Base-by-base conservation (phyloP, 2,329 filamentous ascomycete genomes). In the Aureobasidium namibiae region DNA sequence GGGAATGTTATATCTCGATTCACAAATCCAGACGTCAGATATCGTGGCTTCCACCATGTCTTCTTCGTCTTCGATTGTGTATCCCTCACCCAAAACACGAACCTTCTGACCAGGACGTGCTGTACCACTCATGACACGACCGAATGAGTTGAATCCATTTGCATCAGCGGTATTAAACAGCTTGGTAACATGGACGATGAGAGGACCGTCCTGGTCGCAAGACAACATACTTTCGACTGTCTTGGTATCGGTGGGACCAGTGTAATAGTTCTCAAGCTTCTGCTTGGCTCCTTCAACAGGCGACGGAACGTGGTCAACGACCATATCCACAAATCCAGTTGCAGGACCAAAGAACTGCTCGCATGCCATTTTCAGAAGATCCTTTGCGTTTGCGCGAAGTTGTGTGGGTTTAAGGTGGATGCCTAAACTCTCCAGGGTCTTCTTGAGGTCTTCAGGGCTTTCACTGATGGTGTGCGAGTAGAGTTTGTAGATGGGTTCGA, bases 401-500 rank as follows among this genome's bases (percentile, higher is more conserved):
- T 97, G 91, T 8, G 90, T 92, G 3, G 94, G 92, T 75, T 97
- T 99, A 63, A 99, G 76, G 21, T 80, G 75, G 66, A 99, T 96
- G 13, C 91, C 90, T 10, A 99, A 78, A 21, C 84, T 85, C 18
- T 82, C 85, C 60, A 99, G 76, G 0, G 91, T 94, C 48, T 81
- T 81, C 68, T 88, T 91, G 61, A 99, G 77, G 66, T 95, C 89
- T 58, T 90, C 86, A 0, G 92, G 89, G 67, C 86, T 92, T 70
- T 95, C 88, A 69, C 91, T 95, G 68, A 99, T 90, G 4, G 92
- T 95, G 71, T 96, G 90, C 16, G 91, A 92, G 72, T 92, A 97
- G 42, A 99, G 81, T 74, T 99, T 99, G 81, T 99, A 99, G 65
- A 99, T 91, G 18, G 94, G 94, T 71, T 99, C 94, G 49, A 99